Conservation (phyloP, 2,329 filamentous ascomycete species). For the Phialophora macrospora region DNA sequence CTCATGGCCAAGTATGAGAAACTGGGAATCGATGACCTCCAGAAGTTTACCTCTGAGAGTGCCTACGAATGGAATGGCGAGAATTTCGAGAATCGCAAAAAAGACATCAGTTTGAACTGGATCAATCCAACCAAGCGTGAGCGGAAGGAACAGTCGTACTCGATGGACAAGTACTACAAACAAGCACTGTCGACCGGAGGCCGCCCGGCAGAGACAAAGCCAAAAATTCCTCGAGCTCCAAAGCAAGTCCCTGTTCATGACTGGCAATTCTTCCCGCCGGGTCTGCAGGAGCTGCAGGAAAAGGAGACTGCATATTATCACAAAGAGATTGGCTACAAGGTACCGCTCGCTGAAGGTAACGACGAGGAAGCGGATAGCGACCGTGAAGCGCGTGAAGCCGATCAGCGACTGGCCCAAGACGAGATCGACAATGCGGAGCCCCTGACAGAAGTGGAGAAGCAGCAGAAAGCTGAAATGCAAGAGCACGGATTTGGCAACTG, state of each 20-base stretch:
- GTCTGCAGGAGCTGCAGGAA: slow-evolving; percentile 86
- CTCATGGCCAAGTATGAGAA: slow-evolving; percentile 95
- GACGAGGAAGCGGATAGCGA: slow-evolving; percentile 79
- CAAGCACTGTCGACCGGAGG: slow-evolving; percentile 83
- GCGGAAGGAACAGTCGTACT: slow-evolving; percentile 96
- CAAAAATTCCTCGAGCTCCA: slow-evolving; percentile 91
- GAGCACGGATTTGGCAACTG: slow-evolving; percentile 88
- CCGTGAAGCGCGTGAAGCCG: slow-evolving; percentile 75
- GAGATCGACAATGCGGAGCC: slow-evolving; percentile 92
- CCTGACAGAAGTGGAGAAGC: slow-evolving; percentile 85
- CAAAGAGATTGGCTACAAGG: slow-evolving; percentile 95
- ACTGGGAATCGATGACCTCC: slow-evolving; percentile 91
- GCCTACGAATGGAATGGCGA: slow-evolving; percentile 99
- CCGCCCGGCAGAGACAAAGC: slow-evolving; percentile 77
- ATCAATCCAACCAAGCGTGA: slow-evolving; percentile 99
- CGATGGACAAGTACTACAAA: slow-evolving; percentile 98
- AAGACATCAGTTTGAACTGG: slow-evolving; percentile 91
- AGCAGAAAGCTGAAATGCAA: slow-evolving; percentile 81
- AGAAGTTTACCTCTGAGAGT: slow-evolving; percentile 96
- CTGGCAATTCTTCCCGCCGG: slow-evolving; percentile 92
- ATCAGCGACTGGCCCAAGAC: slow-evolving; percentile 83
- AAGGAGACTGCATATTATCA: slow-evolving; percentile 94
- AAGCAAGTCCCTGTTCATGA: slow-evolving; percentile 92
- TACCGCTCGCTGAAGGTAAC: slow-evolving; percentile 82
- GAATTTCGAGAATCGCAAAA: slow-evolving; percentile 89